Conservation (phyloP, 1,139 yeast species). For the Yamadazyma taylorii region DNA sequence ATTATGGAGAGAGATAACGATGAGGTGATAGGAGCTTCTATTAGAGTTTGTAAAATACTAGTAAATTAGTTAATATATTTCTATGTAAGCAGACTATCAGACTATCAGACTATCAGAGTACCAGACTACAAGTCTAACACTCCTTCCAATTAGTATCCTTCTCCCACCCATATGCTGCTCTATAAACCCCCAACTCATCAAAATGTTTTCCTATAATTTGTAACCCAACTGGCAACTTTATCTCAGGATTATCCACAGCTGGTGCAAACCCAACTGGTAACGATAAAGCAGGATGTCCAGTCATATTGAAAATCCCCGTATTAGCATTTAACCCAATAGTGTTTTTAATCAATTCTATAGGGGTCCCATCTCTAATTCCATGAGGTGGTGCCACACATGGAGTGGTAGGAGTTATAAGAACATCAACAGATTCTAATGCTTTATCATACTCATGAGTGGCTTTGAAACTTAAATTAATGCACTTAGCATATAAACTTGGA, state of each 20-base stretch:
- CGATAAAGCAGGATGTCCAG: slow-evolving; percentile 3
- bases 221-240: slow-evolving; percentile 31
- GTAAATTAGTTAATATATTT: no score
- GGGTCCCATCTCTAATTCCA: slow-evolving; percentile 14
- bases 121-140: no score
- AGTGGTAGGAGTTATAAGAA: slow-evolving; percentile 14
- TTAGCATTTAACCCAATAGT: slow-evolving; percentile 35
- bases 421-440: slow-evolving; percentile 20
- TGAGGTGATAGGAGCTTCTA: no score
- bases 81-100: no score
- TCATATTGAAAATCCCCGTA: slow-evolving; percentile 28
- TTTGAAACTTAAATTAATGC: slow-evolving; percentile 30
- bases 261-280: slow-evolving; percentile 17
- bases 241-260: slow-evolving; percentile 17
- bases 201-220: slow-evolving; percentile 18
- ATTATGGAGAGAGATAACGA: no score
- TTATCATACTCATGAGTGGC: slow-evolving; percentile 28
- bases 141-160: slow-evolving; percentile 26
- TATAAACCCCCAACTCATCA: slow-evolving; percentile 14
- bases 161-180: slow-evolving; percentile 31
- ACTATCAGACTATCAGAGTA: no score
- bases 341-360: slow-evolving; percentile 19
- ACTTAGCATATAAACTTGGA: slow-evolving; percentile 32
- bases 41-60: no score
- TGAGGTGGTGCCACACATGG: slow-evolving; percentile 17